These are phyloP conservation scores for Aureobasidium pullulans DNA, from an alignment of 2,329 filamentous ascomycete species.

Conservation along the genomic window DNA sequence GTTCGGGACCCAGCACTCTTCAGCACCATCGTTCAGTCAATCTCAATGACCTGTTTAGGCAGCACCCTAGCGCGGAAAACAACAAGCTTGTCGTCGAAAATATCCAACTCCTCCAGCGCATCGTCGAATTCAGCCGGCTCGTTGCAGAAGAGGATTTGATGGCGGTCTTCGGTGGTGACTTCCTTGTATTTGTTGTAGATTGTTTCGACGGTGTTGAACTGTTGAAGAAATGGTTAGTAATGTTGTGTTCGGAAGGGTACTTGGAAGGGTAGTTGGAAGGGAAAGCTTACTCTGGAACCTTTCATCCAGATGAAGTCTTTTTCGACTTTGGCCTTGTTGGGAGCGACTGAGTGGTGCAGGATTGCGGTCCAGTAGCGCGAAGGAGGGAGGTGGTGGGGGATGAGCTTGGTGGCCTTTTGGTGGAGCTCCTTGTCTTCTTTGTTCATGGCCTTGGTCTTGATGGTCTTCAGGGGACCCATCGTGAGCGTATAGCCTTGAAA, in stretches of 20 bases:
- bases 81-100: conserved; percentile 25
- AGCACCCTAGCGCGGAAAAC: conserved; percentile 22
- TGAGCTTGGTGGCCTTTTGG: conserved; percentile 17
- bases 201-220: conserved; percentile 26
- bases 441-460: not conserved
- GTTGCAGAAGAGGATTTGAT: conserved; percentile 20
- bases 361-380: conserved; percentile 30
- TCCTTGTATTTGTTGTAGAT: conserved; percentile 22
- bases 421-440: conserved; percentile 21
- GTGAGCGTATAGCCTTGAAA: not conserved
- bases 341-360: conserved; percentile 17
- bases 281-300: conserved; percentile 19
- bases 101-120: conserved; percentile 24
- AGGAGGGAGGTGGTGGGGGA: conserved; percentile 19
- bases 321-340: conserved; percentile 15
- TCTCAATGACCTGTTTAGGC: not conserved
- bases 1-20: not conserved
- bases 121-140: conserved; percentile 19
- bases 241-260: no score
- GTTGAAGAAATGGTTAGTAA: not conserved
- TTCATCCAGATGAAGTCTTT: conserved; percentile 29
- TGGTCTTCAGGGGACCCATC: not conserved
- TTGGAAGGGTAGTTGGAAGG: no score
- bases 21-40: not conserved
- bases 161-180: conserved; percentile 16